Evolutionary conservation across 192 early-diverging fungal genomes (phyloP), one percentile per base, ranked within the genome.

Genomic region (Coemansia sp.): DNA sequence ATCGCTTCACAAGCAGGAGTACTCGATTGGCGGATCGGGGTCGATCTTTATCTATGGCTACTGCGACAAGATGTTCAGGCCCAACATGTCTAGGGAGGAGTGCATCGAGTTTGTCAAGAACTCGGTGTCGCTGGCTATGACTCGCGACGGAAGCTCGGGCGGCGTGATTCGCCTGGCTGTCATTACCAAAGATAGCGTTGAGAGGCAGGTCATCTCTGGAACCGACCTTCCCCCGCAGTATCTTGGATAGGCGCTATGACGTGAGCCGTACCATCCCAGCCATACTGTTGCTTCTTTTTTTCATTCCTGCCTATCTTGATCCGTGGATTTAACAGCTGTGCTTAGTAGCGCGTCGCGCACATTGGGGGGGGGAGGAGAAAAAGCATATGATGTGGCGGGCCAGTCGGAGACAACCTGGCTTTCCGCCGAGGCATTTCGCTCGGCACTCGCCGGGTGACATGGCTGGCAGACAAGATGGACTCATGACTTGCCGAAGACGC

Each of bases 1-100:
- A 23, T 90, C 90, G 12, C 41, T 99, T 19, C 91, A 96, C 64
- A 83, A 82, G 58, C 81, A 87, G 47, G 84, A 88, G n/a, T 96
- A 90, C 81, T 80, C 93, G 5, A 89, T 96, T 55, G 92, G 89
- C 40, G 96, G 96, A 27, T 89, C 86, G 55, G 96, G 96, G 20
- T 96, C 92, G 9, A 84, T 87, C 9, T 99, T 89, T 64, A 96
- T 99, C 55, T 99, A 96, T 58, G 96, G 96, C 38, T 99, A 91
- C 67, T 98, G 94, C 62, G 96, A 99, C 78, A 76, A 92, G 40
- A 48, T 63, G 16, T 99, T 79, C 58, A 78, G 72, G 22, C 83
- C 86, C 6, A 75, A 75, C 42, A 94, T 99, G 92, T 85, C 62
- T 25, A 67, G 75, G 54, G 90, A 97, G 19, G 87, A 99, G 64